Evolutionary conservation across 768 basidiomycete species (phyloP), one percentile per base, ranked within the genome.

Genomic region (Lyophyllum decastes): DNA sequence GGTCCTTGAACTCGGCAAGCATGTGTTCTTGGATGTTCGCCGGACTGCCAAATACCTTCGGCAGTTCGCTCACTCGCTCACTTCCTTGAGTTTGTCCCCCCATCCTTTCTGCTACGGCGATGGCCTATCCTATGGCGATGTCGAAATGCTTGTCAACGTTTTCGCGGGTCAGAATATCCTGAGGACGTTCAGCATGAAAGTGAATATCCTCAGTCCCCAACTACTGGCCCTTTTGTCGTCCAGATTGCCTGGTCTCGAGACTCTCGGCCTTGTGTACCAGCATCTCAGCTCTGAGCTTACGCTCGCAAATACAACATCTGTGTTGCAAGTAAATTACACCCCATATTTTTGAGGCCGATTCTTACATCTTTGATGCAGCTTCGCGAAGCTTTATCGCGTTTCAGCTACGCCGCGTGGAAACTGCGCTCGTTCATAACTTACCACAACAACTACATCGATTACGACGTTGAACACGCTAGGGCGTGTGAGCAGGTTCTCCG

Each of bases 211-310:
- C 11, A 52, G 52, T n/a, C 60, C 52, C 8, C 34, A 46, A 26
- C 52, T 61, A 14, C 27, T 61, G 7, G 43, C 49, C 4, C 40
- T 60, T 4, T 21, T 63, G 45, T n/a, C 61, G 5, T 25, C 49
- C 17, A 46, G 57, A 7, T 46, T 57, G 24, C 58, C 58, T 21
- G 50, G 47, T 19, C 49, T 63, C 6, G 49, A 57, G 4, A 45
- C 4, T 4, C 33, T 63, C 6, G 4, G 5, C 41, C 17, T 59
- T 6, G 52, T 50, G 30, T 62, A 59, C 22, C 25, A 57, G 12
- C 26, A 34, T 8, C 38, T 62, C 26, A 38, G 34, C 30, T 38
- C 45, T 4, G 43, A n/a, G 35, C 35, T 4, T 12, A 6, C 35
- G 12, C 16, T 17, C 35, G 10, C 4, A 3, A 12, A 12, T n/a